These are phyloP conservation scores for Rehmannia glutinosa DNA, from an alignment of 257 asterid species.

Conservation along the genomic window DNA sequence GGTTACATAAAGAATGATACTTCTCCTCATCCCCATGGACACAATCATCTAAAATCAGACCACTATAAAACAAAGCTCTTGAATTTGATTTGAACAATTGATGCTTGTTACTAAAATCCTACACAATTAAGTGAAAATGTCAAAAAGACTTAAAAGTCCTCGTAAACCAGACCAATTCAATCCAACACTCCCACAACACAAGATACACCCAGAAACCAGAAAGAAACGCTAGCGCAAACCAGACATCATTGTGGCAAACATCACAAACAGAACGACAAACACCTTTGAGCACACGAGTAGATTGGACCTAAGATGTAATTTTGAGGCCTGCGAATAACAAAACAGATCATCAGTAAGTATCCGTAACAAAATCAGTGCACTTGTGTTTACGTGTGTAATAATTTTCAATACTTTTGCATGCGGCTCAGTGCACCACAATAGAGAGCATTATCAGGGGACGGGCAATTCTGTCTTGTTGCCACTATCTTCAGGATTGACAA, in stretches of 20 bases:
- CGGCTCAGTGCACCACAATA: slow-evolving; percentile 60
- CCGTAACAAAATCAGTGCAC: no score
- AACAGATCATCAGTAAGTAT: not conserved
- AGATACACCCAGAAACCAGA: not conserved
- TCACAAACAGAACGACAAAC: slow-evolving; percentile 19
- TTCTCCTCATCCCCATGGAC: not conserved
- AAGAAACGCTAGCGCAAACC: slow-evolving; percentile 7
- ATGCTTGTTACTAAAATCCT: slow-evolving; percentile 2
- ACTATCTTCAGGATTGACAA: slow-evolving; percentile 63
- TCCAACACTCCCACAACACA: not conserved
- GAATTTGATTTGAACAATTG: slow-evolving; percentile 25
- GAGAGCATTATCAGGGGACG: slow-evolving; percentile 62
- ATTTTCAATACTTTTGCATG: slow-evolving; percentile 43
- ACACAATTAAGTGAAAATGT: not conserved
- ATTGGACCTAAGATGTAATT: slow-evolving; percentile 26
- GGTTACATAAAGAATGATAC: slow-evolving; percentile 13
- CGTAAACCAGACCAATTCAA: not conserved
- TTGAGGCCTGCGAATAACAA: slow-evolving; percentile 43
- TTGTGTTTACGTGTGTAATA: not conserved
- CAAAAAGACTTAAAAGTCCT: not conserved
- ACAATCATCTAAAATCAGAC: slow-evolving; percentile 8
- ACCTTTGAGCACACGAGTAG: slow-evolving; percentile 19
- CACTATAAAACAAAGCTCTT: not conserved
- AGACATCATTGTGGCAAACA: slow-evolving; percentile 19
- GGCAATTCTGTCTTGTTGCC: slow-evolving; percentile 63